Conservation (phyloP, 805 yeast genomes). For the Yamadazyma sp. region DNA sequence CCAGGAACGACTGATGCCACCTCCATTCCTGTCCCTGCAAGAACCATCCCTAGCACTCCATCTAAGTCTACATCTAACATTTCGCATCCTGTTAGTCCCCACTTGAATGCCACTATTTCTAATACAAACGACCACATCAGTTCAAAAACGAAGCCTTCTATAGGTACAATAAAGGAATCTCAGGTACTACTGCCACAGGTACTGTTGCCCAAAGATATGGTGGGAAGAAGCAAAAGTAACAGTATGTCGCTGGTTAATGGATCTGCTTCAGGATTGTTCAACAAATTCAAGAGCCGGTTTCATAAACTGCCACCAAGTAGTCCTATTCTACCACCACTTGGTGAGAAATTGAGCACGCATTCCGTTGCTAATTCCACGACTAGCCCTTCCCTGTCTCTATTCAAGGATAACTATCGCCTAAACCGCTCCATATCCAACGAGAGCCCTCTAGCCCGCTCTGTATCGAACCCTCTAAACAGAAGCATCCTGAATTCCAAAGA, state of each 20-base stretch:
- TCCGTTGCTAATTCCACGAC: neutral
- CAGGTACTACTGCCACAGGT: constrained; percentile 10
- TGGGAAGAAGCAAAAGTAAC: constrained; percentile 1
- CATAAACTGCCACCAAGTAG: constrained; percentile 19
- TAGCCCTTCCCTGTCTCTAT: neutral
- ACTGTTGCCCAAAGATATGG: neutral
- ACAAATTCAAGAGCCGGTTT: constrained; percentile 37
- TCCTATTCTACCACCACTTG: constrained; percentile 6
- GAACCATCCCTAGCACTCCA: neutral
- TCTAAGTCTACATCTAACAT: neutral
- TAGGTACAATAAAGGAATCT: constrained; percentile 24
- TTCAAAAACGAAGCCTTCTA: constrained; percentile 35
- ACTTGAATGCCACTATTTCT: constrained; percentile 27
- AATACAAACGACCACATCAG: constrained; percentile 31
- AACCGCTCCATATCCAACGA: constrained; percentile 5
- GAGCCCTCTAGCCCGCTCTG: constrained; percentile 2
- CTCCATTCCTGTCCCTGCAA: neutral
- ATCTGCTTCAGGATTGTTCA: constrained; percentile 22
- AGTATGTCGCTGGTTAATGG: neutral
- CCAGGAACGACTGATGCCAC: no score
- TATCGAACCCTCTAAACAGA: constrained; percentile 1
- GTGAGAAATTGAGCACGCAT: constrained; percentile 1
- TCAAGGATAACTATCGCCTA: constrained; percentile 16
- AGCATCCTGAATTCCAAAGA: neutral
- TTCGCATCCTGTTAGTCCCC: constrained; percentile 12